phyloP scores from a whole-genome alignment of 2,329 filamentous ascomycete genomes.

The Scytalidium lignicola region DNA sequence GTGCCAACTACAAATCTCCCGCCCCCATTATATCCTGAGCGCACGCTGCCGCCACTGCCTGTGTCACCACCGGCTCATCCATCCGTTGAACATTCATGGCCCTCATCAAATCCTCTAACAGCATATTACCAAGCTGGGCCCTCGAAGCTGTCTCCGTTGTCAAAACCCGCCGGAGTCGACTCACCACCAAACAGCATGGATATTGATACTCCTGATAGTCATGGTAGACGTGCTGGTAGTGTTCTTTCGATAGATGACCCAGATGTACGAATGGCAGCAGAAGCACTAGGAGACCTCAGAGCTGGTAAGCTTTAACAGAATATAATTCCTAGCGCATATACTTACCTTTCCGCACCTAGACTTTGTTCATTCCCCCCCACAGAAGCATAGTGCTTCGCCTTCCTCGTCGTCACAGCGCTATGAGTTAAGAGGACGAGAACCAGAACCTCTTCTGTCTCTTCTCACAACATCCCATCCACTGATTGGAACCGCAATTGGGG shows the following conservation, averaged over 20 bases:
- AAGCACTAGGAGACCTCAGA: conserved; percentile 69
- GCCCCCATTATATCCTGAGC: conserved; percentile 24
- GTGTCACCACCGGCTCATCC: conserved; percentile 14
- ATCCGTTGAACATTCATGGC: conserved; percentile 21
- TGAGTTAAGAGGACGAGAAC: conserved; percentile 31
- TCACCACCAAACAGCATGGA: conserved; percentile 24
- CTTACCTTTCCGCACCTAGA: conserved; percentile 38
- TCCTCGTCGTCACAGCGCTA: conserved; percentile 31
- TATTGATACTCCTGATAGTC: conserved; percentile 17
- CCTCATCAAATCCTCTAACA: conserved; percentile 28
- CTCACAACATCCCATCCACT: conserved; percentile 85
- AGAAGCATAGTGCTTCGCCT: conserved; percentile 19
- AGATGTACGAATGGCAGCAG: conserved; percentile 65
- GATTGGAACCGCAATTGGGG: conserved; percentile 78
- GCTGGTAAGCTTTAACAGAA: conserved; percentile 50
- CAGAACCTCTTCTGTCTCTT: conserved; percentile 79
- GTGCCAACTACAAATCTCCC: conserved; percentile 21
- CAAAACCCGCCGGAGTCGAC: conserved; percentile 11
- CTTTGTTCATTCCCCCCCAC: conserved; percentile 59
- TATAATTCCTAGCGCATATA: conserved; percentile 9
- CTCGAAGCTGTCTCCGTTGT: conserved; percentile 24
- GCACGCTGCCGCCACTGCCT: conserved; percentile 24
- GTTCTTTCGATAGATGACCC: conserved; percentile 52
- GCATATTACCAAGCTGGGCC: conserved; percentile 28
- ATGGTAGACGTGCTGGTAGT: conserved; percentile 24